Evolutionary conservation across 192 early-diverging fungal genomes (phyloP), one percentile per base, ranked within the genome.

Genomic region (Gryganskiella cystojenkinii): DNA sequence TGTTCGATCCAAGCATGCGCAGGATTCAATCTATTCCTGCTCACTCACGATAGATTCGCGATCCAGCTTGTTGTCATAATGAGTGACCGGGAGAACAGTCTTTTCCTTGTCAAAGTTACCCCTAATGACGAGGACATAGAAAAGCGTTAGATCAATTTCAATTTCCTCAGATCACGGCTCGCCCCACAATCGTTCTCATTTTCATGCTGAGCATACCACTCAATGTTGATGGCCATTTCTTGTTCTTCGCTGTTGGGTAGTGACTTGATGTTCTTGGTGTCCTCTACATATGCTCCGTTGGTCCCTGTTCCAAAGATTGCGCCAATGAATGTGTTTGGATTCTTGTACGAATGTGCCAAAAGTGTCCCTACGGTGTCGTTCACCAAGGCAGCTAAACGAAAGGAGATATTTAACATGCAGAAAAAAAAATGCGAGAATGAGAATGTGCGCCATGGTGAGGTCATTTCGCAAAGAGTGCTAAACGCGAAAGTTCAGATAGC

Each of bases 321-420:
- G 50, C 93, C 95, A 62, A 96, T 81, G 56, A 86, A 82, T 51
- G 94, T 94, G 44, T 86, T 83, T 10, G 94, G 89, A 70, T 92
- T 83, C 54, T 82, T 80, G 85, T 96, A 97, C 5, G 93, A 93
- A 56, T 95, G 91, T 30, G 94, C 90, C 51, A 96, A 84, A 60
- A 97, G 84, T 1, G 96, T 94, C 33, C 96, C 95, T 7, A 96
- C 95, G 0, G 96, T 94, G 75, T 97, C 96, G 86, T 94, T 95
- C 33, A 94, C 84, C 44, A 76, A 44, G 3, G 73, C 73, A 8
- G 73, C 82, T 76, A 43, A n/a, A n/a, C n/a, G n/a, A n/a, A n/a
- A n/a, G n/a, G n/a, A n/a, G n/a, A n/a, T n/a, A n/a, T n/a, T n/a
- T n/a, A n/a, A n/a, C n/a, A n/a, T n/a, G n/a, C n/a, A n/a, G n/a